Percentiles rank a stretch among this genome's conserved stretches.
Conservation (phyloP, 2,329 filamentous ascomycete genomes). For the Exophiala viscosa region DNA sequence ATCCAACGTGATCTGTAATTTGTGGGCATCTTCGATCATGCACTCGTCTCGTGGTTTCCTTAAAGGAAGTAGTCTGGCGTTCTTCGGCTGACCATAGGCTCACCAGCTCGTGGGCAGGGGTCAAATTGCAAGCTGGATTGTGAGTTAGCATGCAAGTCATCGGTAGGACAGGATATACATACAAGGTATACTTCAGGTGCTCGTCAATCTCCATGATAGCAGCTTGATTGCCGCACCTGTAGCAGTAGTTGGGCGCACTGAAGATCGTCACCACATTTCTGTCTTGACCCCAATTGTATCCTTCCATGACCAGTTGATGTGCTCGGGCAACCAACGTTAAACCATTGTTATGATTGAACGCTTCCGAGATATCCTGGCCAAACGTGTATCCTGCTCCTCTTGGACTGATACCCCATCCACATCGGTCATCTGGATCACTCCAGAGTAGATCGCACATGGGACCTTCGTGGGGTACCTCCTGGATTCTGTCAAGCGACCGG, state of each 20-base stretch:
- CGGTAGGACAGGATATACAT: conserved; percentile 48
- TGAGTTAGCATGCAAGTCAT: not conserved
- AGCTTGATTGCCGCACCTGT: conserved; percentile 97
- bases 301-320: conserved; percentile 98
- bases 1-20: too few relatives aligned
- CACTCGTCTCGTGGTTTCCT: not conserved
- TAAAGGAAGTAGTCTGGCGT: conserved; percentile 99
- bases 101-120: conserved; percentile 91
- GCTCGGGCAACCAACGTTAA: conserved; percentile 92
- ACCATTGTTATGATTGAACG: conserved; percentile 98
- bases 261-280: conserved; percentile 98
- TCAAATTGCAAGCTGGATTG: conserved; percentile 91
- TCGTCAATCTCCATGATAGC: conserved; percentile 99
- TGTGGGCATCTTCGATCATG: too few relatives aligned
- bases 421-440: conserved; percentile 96
- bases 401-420: conserved; percentile 92
- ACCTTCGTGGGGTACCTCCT: conserved; percentile 96
- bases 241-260: conserved; percentile 90
- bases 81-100: conserved; percentile 96
- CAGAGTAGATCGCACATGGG: conserved; percentile 97
- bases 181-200: conserved; percentile 99
- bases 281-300: conserved; percentile 99
- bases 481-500: conserved; percentile 87
- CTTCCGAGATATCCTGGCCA: conserved; percentile 94
- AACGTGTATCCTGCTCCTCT: conserved; percentile 94